Evolutionary conservation across 116 monocot species (phyloP), one percentile per base, ranked within the genome.

Genomic region (Dioscorea cayenensis): DNA sequence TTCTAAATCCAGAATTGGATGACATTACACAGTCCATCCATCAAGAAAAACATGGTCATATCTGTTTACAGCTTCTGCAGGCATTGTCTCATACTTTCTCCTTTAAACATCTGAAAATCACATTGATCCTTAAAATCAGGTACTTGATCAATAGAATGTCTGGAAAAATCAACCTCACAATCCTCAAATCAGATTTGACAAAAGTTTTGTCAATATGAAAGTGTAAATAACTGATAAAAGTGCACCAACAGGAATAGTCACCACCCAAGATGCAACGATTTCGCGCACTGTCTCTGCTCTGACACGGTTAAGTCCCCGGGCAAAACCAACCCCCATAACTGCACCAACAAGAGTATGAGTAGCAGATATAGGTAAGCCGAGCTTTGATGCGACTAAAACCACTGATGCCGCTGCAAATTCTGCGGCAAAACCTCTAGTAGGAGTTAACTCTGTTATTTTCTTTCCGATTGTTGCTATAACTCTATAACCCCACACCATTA

Each of bases 361-460:
- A 7, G 96, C 96, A 2, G 96, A 97, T 21, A 97, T 97, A 2
- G 96, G 96, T 63, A 97, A 67, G 4, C 93, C 96, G 10, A 97
- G 86, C 72, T 97, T 97, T 0, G 96, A 97, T 8, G 96, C 96
- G 50, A 82, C 77, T 0, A 97, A 66, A 14, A 97, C 96, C 51
- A 97, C 96, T 10, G 96, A 97, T 2, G 96, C 96, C 4, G 96
- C 96, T 0, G 96, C 96, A 64, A 97, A 97, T 69, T 97, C 96
- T 3, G 96, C 96, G 0, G 96, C 96, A 35, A 97, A 97, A 2
- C 96, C 96, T 52, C 96, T 78, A 13, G 96, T 97, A 5, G 96
- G 96, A 1, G 96, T 97, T 52, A 97, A 73, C 78, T 97, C 96
- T 0, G 96, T 97, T 22, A 97, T 97, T 64, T 92, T 97, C 82